A percentile compares a stretch with the other conserved stretches of the same genome.
phyloP scores from a whole-genome alignment of 2,329 filamentous ascomycete genomes.

The Hymenoscyphus albidus region DNA sequence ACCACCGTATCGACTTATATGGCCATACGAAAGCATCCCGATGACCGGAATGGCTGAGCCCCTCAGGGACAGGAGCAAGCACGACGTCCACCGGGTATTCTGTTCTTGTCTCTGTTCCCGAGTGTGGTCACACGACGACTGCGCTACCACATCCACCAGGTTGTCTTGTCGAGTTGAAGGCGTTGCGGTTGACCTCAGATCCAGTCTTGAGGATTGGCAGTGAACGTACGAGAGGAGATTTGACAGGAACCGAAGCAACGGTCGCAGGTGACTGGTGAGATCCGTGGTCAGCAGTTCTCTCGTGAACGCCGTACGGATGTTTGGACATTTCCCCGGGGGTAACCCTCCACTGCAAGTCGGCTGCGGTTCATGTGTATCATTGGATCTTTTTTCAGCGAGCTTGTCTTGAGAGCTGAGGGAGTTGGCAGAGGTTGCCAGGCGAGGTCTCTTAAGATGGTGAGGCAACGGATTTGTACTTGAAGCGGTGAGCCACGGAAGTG shows the following conservation, averaged over 20 bases:
- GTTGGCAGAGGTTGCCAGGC: background rate
- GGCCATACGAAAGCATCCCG: background rate
- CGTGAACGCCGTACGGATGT: background rate
- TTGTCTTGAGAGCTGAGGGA: background rate
- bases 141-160: conserved; percentile 3
- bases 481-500: too few relatives aligned
- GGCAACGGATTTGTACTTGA: too few relatives aligned
- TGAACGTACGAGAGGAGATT: background rate
- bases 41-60: background rate
- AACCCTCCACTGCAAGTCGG: background rate
- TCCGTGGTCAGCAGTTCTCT: background rate
- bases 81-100: background rate
- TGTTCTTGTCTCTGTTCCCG: background rate
- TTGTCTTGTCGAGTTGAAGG: background rate
- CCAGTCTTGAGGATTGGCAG: background rate
- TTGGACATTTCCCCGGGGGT: background rate
- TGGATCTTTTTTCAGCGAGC: background rate
- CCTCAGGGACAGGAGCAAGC: too few relatives aligned
- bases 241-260: background rate
- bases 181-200: background rate
- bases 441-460: too few relatives aligned
- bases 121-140: background rate
- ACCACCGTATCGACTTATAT: background rate
- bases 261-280: conserved; percentile 1
- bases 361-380: background rate